Percentiles rank a stretch among this genome's conserved stretches.
These are phyloP conservation scores for Leavenworthia alabamica DNA, from an alignment of 345 rosid species.

Conservation along the genomic window DNA sequence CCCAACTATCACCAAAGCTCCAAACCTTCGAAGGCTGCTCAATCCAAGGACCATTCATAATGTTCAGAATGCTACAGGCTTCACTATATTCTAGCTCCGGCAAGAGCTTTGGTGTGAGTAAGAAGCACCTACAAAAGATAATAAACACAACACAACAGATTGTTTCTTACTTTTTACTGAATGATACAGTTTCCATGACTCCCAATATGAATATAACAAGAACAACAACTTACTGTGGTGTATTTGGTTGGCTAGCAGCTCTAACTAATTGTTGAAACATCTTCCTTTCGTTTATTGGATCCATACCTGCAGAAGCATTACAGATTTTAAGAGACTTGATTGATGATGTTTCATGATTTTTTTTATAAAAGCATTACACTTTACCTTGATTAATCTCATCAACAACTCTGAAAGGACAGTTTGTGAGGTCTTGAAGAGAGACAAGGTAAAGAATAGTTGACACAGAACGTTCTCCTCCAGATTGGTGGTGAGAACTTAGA, in stretches of 20 bases:
- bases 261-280: constrained; percentile 97
- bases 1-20: constrained; percentile 69
- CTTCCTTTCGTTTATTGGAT: constrained; percentile 89
- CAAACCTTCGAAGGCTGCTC: constrained; percentile 76
- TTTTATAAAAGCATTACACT: not conserved
- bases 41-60: constrained; percentile 97
- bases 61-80: constrained; percentile 83
- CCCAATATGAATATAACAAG: not conserved
- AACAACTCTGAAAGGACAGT: constrained; percentile 94
- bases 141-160: constrained; percentile 1
- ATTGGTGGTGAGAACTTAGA: constrained; percentile 92
- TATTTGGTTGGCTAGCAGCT: constrained; percentile 88
- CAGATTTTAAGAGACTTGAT: not conserved
- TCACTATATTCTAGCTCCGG: constrained; percentile 83
- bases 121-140: constrained; percentile 61
- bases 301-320: constrained; percentile 61
- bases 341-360: not conserved
- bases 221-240: constrained; percentile 64
- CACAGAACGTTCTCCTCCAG: constrained; percentile 97
- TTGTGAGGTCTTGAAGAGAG: constrained; percentile 93
- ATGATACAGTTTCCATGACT: constrained; percentile 1
- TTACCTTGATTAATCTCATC: constrained; percentile 98
- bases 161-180: not conserved
- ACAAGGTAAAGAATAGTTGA: constrained; percentile 94
- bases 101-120: constrained; percentile 82